A percentile compares a stretch with the other conserved stretches of the same genome.
phyloP scores from a whole-genome alignment of 2,329 filamentous ascomycete species.

The Aurifilum marmelostoma region DNA sequence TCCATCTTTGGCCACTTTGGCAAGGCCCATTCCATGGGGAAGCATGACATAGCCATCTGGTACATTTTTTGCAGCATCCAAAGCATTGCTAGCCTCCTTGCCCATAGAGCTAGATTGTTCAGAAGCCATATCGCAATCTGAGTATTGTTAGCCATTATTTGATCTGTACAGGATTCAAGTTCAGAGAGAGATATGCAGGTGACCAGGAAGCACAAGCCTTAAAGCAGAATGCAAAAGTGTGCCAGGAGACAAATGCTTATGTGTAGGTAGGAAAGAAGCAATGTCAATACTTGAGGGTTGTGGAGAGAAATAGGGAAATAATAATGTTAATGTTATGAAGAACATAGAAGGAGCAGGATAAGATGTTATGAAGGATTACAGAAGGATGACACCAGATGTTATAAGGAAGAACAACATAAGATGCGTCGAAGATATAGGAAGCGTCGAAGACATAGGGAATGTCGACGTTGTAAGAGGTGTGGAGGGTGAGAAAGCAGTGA shows the following conservation, averaged over 20 bases:
- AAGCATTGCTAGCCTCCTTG: background rate
- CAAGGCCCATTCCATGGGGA: constrained; percentile 8
- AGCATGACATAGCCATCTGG: background rate
- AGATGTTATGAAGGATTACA: background rate
- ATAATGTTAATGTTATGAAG: background rate
- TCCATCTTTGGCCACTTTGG: background rate
- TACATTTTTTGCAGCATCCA: background rate
- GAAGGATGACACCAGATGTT: too few species aligned
- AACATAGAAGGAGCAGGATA: background rate
- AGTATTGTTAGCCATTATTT: background rate
- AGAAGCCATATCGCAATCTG: constrained; percentile 4
- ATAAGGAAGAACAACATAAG: background rate
- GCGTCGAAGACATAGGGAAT: background rate
- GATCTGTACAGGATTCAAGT: background rate
- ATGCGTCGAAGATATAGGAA: background rate
- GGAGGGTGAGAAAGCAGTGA: too few species aligned
- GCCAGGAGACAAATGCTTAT: background rate
- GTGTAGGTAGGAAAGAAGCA: background rate
- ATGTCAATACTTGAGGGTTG: background rate
- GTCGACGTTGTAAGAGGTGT: too few species aligned
- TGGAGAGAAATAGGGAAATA: background rate
- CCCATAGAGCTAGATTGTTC: background rate
- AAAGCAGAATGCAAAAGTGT: background rate
- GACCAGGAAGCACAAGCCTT: background rate
- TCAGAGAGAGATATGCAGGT: background rate